Percentiles rank a stretch among this genome's conserved stretches.
Evolutionary conservation across 2,329 filamentous ascomycete species (phyloP).

Genomic region (Pseudogymnoascus sp.): DNA sequence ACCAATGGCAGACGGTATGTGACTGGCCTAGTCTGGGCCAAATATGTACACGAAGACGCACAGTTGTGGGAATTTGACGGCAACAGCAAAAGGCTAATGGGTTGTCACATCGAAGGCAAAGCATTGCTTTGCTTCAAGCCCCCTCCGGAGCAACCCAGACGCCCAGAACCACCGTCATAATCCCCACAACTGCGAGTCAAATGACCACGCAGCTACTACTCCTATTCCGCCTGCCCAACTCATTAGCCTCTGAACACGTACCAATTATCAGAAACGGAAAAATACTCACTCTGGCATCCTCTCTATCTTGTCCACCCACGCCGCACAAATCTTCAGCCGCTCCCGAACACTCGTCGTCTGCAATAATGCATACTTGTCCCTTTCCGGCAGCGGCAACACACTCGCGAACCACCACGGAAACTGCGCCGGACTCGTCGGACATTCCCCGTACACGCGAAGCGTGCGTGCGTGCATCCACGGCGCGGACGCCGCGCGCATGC

Average conservation of each 20-base stretch:
- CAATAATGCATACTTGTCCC: slow-evolving; percentile 71
- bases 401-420: slow-evolving; percentile 91
- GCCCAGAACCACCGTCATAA: slow-evolving; percentile 1
- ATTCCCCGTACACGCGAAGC: slow-evolving; percentile 65
- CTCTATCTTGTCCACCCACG: slow-evolving; percentile 57
- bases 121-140: not conserved
- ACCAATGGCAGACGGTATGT: not conserved
- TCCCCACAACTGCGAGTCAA: slow-evolving; percentile 6
- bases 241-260: not conserved
- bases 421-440: slow-evolving; percentile 62
- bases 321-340: slow-evolving; percentile 71
- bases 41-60: not conserved
- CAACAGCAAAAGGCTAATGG: not conserved
- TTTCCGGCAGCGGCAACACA: slow-evolving; percentile 66
- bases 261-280: not conserved
- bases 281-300: not conserved
- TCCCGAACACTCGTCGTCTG: slow-evolving; percentile 67
- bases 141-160: slow-evolving; percentile 1
- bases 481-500: slow-evolving; percentile 59
- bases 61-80: not conserved
- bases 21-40: not conserved
- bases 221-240: not conserved
- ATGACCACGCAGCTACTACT: slow-evolving; percentile 4
- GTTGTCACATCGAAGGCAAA: not conserved
- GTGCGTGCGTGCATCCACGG: slow-evolving; percentile 68